Conservation (phyloP, 495 filamentous ascomycete species). For the Penicillium subrubescens region DNA sequence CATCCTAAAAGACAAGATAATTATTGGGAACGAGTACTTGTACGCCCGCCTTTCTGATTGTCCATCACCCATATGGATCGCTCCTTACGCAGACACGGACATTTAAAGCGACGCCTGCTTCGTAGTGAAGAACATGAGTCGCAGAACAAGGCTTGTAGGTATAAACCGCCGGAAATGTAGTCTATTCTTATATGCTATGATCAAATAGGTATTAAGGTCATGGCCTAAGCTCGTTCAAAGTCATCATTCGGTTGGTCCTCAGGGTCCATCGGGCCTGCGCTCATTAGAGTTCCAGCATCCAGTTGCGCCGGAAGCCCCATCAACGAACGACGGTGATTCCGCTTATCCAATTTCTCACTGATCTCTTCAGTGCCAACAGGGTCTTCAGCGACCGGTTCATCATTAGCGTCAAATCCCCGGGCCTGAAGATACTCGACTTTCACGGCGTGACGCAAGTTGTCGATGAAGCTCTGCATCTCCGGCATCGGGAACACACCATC, state of each 20-base stretch:
- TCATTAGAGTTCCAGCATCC: constrained; percentile 37
- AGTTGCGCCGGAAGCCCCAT: constrained; percentile 40
- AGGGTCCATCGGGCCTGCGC: constrained; percentile 31
- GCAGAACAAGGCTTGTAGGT: no score
- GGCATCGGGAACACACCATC: constrained; percentile 58
- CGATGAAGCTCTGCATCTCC: constrained; percentile 61
- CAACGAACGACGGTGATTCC: constrained; percentile 44
- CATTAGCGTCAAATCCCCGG: constrained; percentile 36
- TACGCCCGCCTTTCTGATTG: no score
- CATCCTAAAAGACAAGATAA: no score
- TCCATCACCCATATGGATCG: no score
- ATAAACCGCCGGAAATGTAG: constrained; percentile 6
- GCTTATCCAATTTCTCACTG: constrained; percentile 55
- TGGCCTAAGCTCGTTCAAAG: constrained; percentile 51
- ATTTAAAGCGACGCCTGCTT: no score
- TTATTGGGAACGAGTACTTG: no score
- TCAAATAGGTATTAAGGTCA: constrained; percentile 22
- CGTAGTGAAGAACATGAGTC: no score
- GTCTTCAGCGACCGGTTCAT: constrained; percentile 36
- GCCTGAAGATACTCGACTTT: constrained; percentile 53
- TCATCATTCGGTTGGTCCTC: constrained; percentile 45
- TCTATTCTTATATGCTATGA: constrained; percentile 31
- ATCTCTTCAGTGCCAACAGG: constrained; percentile 57
- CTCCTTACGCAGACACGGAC: no score
- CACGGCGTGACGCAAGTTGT: constrained; percentile 60